Base-by-base conservation (phyloP, 192 early-diverging fungal genomes). In the Coemansia sp. region DNA sequence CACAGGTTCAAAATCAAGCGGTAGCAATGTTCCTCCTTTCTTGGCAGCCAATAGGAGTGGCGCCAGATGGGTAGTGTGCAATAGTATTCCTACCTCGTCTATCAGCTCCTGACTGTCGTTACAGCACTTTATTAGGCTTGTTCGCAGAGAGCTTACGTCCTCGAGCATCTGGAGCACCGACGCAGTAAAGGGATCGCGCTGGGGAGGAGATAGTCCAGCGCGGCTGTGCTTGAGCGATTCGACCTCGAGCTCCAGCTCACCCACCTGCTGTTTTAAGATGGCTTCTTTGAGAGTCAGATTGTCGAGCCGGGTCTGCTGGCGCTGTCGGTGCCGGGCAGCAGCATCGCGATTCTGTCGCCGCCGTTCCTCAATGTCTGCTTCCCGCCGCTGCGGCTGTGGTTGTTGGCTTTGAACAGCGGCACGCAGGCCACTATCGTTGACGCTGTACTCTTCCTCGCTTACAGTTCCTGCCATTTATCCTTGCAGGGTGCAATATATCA, bases 291-390 rank as follows among this genome's bases (percentile, higher is more conserved):
- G 42, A 24, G 36, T 31, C n/a, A 73, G 57, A 36, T 53, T 60
- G 0, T 60, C 57, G 2, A 79, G 58, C 38, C 70, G 46, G 17
- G 50, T n/a, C 52, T 79, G 67, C 61, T 79, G 76, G 26, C 76
- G 18, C 21, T 60, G 60, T 4, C 76, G 63, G 26, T 79, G 76
- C 21, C 67, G 53, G 14, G 76, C 76, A 18, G 76, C 76, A 10
- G 76, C 76, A 26, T 73, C 68, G 63, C 76, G 67, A 61, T 79
- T 79, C 58, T 73, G 76, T 12, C 56, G 37, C 12, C 76, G 52
- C 3, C 71, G 66, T 36, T 58, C 58, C 42, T 69, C 67, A 3
- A 64, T 40, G 2, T 66, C 60, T 1, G 37, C 25, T 3, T 57
- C 18, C 12, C 60, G 31, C 20, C 20, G 47, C 2, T 28, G 60